Evolutionary conservation across 1,284 basidiomycete species (phyloP), one percentile per base, ranked within the genome.

Genomic region (Fomitopsis pinicola): DNA sequence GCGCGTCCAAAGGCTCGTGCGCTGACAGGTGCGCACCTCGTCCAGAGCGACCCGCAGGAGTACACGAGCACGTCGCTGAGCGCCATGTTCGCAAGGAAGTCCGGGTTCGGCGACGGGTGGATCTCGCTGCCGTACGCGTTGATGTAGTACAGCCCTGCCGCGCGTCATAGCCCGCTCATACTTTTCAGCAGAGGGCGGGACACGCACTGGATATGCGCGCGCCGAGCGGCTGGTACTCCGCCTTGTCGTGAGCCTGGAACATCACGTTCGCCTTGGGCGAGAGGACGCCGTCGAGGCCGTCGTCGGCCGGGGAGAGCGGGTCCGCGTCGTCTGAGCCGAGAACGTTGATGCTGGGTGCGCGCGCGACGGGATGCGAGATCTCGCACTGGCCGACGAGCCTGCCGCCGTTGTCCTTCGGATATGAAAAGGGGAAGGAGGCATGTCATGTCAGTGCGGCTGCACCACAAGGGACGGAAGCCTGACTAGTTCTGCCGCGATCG

Each of bases 371-470:
- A 73, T 99, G 97, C 0, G 95, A 97, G 66, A 99, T 98, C 71
- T 97, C 94, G 73, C 95, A 98, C 76, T 99, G 97, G 2, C 97
- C 97, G 30, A 98, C 88, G 30, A 98, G 84, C 55, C 83, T 85
- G 38, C 82, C 79, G 7, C 90, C 91, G 68, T 96, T 86, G 70
- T 88, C 86, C 92, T 94, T 63, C 42, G 42, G 45, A n/a, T n/a
- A n/a, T 12, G 48, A 33, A 33, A 50, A 33, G 12, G 28, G 9
- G 12, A 46, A 26, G 22, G 15, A 46, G 45, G 60, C 55, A 50
- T 12, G 53, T 17, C n/a, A 59, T 54, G 55, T 59, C 53, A 63
- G 19, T 54, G 38, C 44, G 22, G 54, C 48, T 22, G 53, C 46
- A 61, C 33, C 52, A 50, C 14, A 58, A 61, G 53, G 59, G 50